Percentiles rank a stretch among this genome's conserved stretches.
These are phyloP conservation scores for Aristolochia californica DNA, from an alignment of 164 flowering plant species.

Conservation along the genomic window DNA sequence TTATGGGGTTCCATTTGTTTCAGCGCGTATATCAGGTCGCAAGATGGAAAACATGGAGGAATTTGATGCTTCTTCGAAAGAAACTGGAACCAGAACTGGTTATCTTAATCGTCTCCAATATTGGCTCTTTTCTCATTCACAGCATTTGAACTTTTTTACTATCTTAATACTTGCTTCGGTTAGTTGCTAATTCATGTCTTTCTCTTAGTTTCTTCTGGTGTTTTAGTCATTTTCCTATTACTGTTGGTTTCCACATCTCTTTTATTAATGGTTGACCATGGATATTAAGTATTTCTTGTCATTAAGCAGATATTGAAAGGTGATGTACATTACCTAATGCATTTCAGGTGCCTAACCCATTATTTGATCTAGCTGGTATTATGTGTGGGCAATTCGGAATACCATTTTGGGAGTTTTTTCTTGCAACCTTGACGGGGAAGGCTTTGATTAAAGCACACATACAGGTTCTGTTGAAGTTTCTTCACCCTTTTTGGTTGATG, in stretches of 20 bases:
- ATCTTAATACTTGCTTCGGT: conserved; percentile 94
- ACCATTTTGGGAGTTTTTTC: conserved; percentile 88
- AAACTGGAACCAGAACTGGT: conserved; percentile 41
- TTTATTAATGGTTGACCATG: neutral
- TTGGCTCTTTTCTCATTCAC: conserved; percentile 71
- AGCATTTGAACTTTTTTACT: conserved; percentile 78
- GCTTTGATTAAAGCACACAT: conserved; percentile 92
- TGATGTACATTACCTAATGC: neutral
- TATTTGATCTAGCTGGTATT: conserved; percentile 98
- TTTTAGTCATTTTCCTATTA: conserved; percentile 1
- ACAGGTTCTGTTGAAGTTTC: conserved; percentile 49
- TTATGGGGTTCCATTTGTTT: conserved; percentile 6
- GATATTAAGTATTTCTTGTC: too few species aligned
- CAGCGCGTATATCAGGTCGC: conserved; percentile 72
- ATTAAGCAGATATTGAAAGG: too few species aligned
- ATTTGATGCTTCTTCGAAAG: conserved; percentile 41
- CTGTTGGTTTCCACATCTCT: neutral
- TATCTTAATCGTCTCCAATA: conserved; percentile 35
- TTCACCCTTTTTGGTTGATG: neutral
- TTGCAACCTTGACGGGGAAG: conserved; percentile 86
- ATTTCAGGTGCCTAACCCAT: conserved; percentile 92
- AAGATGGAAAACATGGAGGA: conserved; percentile 60
- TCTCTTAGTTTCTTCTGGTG: neutral
- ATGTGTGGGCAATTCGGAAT: conserved; percentile 99
- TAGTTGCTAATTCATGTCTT: conserved; percentile 16